Base-by-base conservation (phyloP, 2,329 filamentous ascomycete species). In the Alternaria arbusti region DNA sequence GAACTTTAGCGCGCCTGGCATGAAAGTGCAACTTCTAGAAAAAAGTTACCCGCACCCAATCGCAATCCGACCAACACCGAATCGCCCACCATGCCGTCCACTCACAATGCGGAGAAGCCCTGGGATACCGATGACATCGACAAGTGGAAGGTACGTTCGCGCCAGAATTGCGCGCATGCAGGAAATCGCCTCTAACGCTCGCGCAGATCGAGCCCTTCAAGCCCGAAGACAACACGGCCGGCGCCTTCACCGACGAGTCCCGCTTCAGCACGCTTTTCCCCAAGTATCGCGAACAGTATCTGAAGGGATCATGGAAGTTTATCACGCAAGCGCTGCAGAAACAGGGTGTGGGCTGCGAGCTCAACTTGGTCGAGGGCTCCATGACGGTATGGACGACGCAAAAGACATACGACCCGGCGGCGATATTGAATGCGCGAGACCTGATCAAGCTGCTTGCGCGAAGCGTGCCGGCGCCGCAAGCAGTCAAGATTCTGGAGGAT, bases 371-470 rank as follows among this genome's bases (percentile, higher is more conserved):
- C 5, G 94, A 98, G 80, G 96, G 96, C 77, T 93, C 90, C 78
- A 98, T 98, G 95, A 94, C 92, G 0, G 95, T 98, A 69, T 96
- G 95, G 82, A 98, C 96, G 23, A 98, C 95, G 8, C 86, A 91
- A 74, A 94, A 94, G 80, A 97, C 94, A 4, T 97, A 86, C 79
- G 96, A 99, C 77, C 96, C 96, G 8, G 94, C 94, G 6, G 88
- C 94, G 5, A 97, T 99, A 61, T 86, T 99, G 59, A 97, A 97
- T 71, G 94, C 95, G 15, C 89, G 96, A 69, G 96, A 99, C 79
- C 85, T 99, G 66, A 96, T 99, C 79, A 97, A 97, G 78, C 85
- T 99, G 32, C 87, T 99, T 6, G 91, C 96, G 4, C 88, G 96
- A 78, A 77, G 74, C 73, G 96, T 99, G 6, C 96, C 96, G 1